Evolutionary conservation across 371 early-diverging fungal genomes (phyloP), one percentile per base, ranked within the genome.

Genomic region (Saksenaea vasiformis): DNA sequence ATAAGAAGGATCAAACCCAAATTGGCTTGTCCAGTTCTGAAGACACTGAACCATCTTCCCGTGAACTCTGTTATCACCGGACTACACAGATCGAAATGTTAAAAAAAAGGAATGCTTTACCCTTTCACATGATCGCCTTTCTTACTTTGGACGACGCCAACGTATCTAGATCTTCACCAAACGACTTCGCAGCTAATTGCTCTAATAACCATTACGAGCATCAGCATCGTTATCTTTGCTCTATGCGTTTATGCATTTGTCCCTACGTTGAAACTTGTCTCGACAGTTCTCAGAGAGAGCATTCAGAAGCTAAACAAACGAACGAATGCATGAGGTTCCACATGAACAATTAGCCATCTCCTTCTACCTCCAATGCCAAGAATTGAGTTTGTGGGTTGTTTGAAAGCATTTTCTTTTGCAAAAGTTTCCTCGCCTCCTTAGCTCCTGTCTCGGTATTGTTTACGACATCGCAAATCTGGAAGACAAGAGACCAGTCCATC

Each of bases 371-470:
- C 5, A 82, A 66, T 10, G 73, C 71, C 26, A 77, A 60, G 0
- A 79, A 47, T 63, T 82, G 79, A 1, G 69, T 72, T 19, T 72
- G 70, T 4, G 76, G 67, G 5, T 73, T 65, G 14, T 51, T 64
- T 0, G 68, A 44, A 15, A 77, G 66, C 76, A 82, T 72, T 39
- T 82, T 82, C 54, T 79, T 82, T 43, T 82, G 82, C n/a, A 82
- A 64, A 10, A 75, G 65, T 39, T 82, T 82, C 55, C 82, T 66
- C 15, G 79, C 82, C 63, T 82, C 82, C 65, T 82, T 82, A 3
- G 76, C 82, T 11, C 82, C 82, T 11, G 70, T 63, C 28, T 79
- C 79, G 3, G 73, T 65, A 22, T 64, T 64, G 53, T 74, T 77
- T 1, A 82, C 71, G n/a, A 69, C 60, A 28, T 79, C 70, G 41